These are phyloP conservation scores for Drosera capensis DNA, from an alignment of 148 eudicot species.

Conservation along the genomic window DNA sequence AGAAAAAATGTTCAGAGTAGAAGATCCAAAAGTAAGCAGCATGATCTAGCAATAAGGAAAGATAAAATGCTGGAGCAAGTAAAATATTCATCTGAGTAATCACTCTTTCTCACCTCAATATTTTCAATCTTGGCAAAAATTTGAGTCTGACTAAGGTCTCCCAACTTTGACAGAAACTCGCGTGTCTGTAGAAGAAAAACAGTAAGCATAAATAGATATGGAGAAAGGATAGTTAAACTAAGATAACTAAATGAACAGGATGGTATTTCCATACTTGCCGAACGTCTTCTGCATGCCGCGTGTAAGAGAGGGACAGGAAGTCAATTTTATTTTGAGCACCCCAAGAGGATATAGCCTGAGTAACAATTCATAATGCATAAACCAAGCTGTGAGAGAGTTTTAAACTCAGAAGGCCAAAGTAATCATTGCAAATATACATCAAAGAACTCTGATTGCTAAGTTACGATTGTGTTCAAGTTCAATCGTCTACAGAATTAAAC, in stretches of 20 bases:
- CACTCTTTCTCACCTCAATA: slow-evolving; percentile 41
- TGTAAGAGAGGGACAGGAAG: slow-evolving; percentile 74
- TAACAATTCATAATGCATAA: slow-evolving; percentile 2
- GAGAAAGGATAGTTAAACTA: not conserved
- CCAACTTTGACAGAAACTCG: slow-evolving; percentile 50
- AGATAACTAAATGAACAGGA: not conserved
- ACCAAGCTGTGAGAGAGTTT: slow-evolving; percentile 2
- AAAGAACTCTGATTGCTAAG: not conserved
- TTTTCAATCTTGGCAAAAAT: slow-evolving; percentile 91
- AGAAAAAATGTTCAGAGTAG: not conserved
- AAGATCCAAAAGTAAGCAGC: not conserved
- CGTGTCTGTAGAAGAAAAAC: slow-evolving; percentile 40
- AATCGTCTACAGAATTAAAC: too few species aligned
- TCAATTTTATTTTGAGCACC: slow-evolving; percentile 86
- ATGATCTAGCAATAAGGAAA: too few species aligned
- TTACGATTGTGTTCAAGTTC: not conserved
- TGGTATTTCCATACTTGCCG: slow-evolving; percentile 49
- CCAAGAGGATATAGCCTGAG: slow-evolving; percentile 80
- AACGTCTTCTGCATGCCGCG: slow-evolving; percentile 94
- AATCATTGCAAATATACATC: not conserved
- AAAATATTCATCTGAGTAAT: too few species aligned
- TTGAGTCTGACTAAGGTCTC: slow-evolving; percentile 81
- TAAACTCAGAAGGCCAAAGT: not conserved
- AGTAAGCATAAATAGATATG: not conserved
- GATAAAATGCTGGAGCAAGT: too few species aligned